Evolutionary conservation across 371 early-diverging fungal genomes (phyloP), one percentile per base, ranked within the genome.

Genomic region (Chytridiales sp.): DNA sequence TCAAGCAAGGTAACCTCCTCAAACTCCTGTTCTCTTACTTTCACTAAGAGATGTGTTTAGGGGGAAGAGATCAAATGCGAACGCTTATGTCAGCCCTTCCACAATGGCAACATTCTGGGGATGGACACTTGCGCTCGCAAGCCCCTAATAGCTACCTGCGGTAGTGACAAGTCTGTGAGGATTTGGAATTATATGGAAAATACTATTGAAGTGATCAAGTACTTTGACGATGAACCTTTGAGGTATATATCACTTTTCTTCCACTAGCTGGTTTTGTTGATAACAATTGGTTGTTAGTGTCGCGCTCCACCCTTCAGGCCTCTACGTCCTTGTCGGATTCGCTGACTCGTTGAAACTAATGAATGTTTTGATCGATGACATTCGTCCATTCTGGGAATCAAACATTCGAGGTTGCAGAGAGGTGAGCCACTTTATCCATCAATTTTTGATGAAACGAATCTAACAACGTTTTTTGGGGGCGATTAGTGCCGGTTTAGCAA

Each of bases 111-210:
- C 3, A 70, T 83, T 55, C 43, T 62, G 8, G 74, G 78, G 11
- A 69, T 83, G 73, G 83, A 83, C 57, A 63, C 67, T 6, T 73
- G 80, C 47, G 64, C 67, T 8, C 56, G 83, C 29, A 81, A 81
- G 50, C 80, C 80, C 9, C 59, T 83, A 2, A 43, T 83, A 11
- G 81, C 72, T 6, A 83, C 83, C 1, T 76, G 79, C 50, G 73
- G 76, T 1, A 35, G 64, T 1, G 83, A 83, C 60, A 62, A 66
- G 43, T 72, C 83, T 4, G 65, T 81, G 19, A 66, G 81, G 3
- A 69, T 81, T n/a, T 83, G 83, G 83, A 83, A 83, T 64, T 81
- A 78, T 60, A 26, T 73, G 17, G 81, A 81, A 47, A 67, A 74
- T 50, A 63, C 61, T 6, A 30, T 71, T 19, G 83, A 83, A 56